Evolutionary conservation across 441 rosid species (phyloP), one percentile per base, ranked within the genome.

Genomic region (Mallotus repandus): DNA sequence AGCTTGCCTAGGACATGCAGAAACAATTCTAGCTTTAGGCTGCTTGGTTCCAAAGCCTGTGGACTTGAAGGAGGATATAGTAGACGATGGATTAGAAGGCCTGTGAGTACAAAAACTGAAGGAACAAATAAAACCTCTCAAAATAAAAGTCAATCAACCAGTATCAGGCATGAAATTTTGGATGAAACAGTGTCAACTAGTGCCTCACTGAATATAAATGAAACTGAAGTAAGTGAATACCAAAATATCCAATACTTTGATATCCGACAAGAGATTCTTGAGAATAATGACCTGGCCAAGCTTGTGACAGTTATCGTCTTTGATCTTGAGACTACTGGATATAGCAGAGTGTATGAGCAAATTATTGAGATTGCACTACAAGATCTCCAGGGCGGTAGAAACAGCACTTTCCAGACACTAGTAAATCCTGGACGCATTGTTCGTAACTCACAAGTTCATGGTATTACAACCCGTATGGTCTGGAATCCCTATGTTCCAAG

Each of bases 251-350:
- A 79, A 62, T 80, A 68, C 56, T 75, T 65, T 46, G 82, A 80
- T 71, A 78, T 86, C 79, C 89, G 80, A 82, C 84, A 85, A 56
- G 84, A 70, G 70, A 83, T 88, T 55, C 81, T 86, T 22, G 82
- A 84, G 76, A 81, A 78, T 55, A 84, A 86, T 80, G 88, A 89
- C 61, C 77, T 91, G 68, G 75, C 85, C 41, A 76, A 75, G 63
- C 87, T 87, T 54, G 73, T 93, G 62, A 91, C 98, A 0, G 80
- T 85, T 58, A 82, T 93, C 50, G 84, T 83, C 71, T 80, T 84
- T 19, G 98, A 93, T 83, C 81, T 89, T 66, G 98, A 93, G 82
- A 93, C 99, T 22, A 90, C 94, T 1, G 99, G 97, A 13, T 70
- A 89, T 62, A 79, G 83, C 73, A 78, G 94, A 77, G 80, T 68